phyloP scores from a whole-genome alignment of 2,329 filamentous ascomycete species.

The Pseudopithomyces chartarum region DNA sequence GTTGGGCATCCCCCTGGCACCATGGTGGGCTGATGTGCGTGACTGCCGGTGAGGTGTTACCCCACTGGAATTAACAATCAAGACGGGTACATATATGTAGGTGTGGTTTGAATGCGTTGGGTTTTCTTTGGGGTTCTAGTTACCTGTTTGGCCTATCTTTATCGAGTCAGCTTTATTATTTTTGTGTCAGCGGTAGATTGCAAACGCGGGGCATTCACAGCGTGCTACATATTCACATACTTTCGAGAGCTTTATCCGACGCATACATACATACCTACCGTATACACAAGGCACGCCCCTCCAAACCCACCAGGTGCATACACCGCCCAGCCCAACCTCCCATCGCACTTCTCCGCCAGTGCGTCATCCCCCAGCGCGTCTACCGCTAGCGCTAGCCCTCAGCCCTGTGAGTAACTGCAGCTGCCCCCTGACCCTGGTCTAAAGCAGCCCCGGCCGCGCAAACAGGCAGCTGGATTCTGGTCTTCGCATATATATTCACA shows the following conservation, averaged over 20 bases:
- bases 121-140: too few relatives aligned
- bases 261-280: too few relatives aligned
- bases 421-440: slow-evolving; percentile 8
- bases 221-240: too few relatives aligned
- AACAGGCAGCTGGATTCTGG: slow-evolving; percentile 1
- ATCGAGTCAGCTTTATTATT: too few relatives aligned
- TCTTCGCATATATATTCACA: not conserved
- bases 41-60: not conserved
- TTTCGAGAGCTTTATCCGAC: too few relatives aligned
- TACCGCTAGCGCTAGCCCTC: slow-evolving; percentile 1
- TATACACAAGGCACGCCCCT: not conserved
- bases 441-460: slow-evolving; percentile 12
- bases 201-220: too few relatives aligned
- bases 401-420: slow-evolving; percentile 11
- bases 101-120: too few relatives aligned
- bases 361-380: slow-evolving; percentile 14
- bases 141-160: too few relatives aligned
- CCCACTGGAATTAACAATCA: not conserved
- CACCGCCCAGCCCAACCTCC: not conserved
- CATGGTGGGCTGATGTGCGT: slow-evolving; percentile 1
- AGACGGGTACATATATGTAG: not conserved
- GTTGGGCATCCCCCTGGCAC: slow-evolving; percentile 1
- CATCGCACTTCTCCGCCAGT: slow-evolving; percentile 1
- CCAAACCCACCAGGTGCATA: not conserved
- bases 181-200: too few relatives aligned